Percentiles rank a stretch among this genome's conserved stretches.
phyloP scores from a whole-genome alignment of 164 flowering plant species.

The Taxillus chinensis region DNA sequence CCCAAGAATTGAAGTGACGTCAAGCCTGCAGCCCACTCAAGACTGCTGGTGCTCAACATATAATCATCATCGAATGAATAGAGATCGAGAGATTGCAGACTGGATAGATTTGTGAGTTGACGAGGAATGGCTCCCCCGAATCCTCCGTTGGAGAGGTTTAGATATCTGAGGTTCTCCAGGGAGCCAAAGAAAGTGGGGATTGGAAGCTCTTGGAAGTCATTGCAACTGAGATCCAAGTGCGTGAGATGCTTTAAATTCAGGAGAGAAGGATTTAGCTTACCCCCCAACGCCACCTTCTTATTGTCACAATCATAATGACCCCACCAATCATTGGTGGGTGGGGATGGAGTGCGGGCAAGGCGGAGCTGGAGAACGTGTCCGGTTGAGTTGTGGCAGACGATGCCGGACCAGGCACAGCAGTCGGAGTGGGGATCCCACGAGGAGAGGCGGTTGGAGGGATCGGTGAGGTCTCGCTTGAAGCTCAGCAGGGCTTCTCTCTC shows the following conservation, averaged over 20 bases:
- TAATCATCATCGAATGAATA: neutral
- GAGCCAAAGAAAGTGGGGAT: neutral
- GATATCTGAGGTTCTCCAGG: neutral
- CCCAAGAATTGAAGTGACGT: constrained; percentile 15
- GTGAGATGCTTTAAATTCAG: neutral
- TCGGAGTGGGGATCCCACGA: too few relatives aligned
- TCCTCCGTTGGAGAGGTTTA: neutral
- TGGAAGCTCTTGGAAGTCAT: neutral
- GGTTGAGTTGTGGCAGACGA: too few relatives aligned
- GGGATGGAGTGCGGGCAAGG: too few relatives aligned
- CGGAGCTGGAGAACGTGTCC: too few relatives aligned
- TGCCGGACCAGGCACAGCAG: too few relatives aligned
- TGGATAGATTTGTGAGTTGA: neutral
- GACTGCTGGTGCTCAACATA: neutral
- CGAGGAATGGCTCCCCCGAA: neutral
- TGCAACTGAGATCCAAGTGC: neutral
- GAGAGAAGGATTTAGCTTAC: neutral
- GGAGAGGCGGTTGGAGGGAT: too few relatives aligned
- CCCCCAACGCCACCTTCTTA: neutral
- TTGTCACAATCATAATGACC: too few relatives aligned
- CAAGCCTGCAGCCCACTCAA: constrained; percentile 17
- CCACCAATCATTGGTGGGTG: too few relatives aligned
- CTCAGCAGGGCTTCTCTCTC: too few relatives aligned
- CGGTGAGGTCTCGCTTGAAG: too few relatives aligned
- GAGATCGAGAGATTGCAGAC: neutral